Conservation (phyloP, 75 land plant species). For the Cunninghamia lanceolata region DNA sequence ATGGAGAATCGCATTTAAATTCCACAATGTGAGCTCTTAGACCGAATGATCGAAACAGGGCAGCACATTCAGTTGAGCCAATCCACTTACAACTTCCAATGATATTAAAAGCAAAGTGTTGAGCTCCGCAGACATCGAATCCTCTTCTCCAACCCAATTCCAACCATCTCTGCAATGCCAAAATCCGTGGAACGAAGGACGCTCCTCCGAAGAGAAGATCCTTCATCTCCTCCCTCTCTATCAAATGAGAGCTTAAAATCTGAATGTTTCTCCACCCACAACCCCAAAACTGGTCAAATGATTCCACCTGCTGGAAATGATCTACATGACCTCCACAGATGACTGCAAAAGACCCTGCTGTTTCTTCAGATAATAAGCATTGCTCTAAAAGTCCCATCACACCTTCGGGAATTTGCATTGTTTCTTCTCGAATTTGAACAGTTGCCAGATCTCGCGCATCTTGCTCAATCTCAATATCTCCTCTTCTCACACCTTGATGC, state of each 20-base stretch:
- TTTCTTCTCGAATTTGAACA: background rate
- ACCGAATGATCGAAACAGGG: constrained; percentile 25
- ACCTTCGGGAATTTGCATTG: background rate
- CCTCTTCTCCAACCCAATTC: constrained; percentile 31
- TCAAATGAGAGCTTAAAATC: constrained; percentile 11
- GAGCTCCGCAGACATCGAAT: constrained; percentile 26
- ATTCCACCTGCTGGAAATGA: constrained; percentile 17
- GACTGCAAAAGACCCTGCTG: background rate
- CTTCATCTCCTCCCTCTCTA: background rate
- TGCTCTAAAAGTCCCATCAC: background rate
- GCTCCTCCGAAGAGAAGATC: constrained; percentile 17
- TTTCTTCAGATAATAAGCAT: background rate
- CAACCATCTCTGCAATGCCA: constrained; percentile 27
- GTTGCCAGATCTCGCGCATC: background rate
- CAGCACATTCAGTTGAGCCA: constrained; percentile 38
- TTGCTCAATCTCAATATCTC: background rate
- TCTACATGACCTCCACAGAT: constrained; percentile 9
- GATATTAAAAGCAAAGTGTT: constrained; percentile 23
- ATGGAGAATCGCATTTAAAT: constrained; percentile 1
- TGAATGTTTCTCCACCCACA: constrained; percentile 33
- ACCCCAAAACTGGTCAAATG: constrained; percentile 16
- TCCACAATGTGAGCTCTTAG: constrained; percentile 25
- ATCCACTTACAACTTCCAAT: constrained; percentile 32
- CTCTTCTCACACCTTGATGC: too few species aligned
- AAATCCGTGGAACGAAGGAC: constrained; percentile 20